Percentiles rank a stretch among this genome's conserved stretches.
phyloP scores from a whole-genome alignment of 768 basidiomycete genomes.

The Pisolithus microcarpus region DNA sequence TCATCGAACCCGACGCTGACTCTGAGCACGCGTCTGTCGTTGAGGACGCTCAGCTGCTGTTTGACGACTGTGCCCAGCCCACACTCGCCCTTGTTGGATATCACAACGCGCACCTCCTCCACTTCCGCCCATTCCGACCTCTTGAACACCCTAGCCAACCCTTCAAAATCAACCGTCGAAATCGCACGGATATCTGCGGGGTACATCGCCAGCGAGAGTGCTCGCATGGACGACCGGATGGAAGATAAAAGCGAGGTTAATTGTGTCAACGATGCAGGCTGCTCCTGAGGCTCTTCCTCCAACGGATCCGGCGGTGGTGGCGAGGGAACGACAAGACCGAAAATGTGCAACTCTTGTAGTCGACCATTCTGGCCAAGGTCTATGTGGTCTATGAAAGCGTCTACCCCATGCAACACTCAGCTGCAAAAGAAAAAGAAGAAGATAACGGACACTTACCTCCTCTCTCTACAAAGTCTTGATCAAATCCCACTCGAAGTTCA shows the following conservation, averaged over 20 bases:
- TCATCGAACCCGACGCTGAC: constrained; percentile 27
- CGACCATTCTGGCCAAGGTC: constrained; percentile 18
- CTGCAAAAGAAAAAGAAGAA: not conserved
- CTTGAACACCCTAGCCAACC: constrained; percentile 19
- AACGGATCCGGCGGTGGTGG: constrained; percentile 20
- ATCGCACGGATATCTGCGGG: constrained; percentile 26
- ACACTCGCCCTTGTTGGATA: constrained; percentile 25
- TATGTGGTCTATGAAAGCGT: constrained; percentile 21
- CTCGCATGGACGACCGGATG: constrained; percentile 23
- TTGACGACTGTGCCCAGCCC: constrained; percentile 18
- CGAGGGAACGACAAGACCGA: constrained; percentile 26
- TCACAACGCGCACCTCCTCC: constrained; percentile 22
- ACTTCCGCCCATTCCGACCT: constrained; percentile 15
- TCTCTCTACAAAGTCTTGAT: constrained; percentile 22
- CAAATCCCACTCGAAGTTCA: constrained; percentile 24
- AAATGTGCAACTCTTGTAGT: constrained; percentile 26
- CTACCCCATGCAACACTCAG: constrained; percentile 12
- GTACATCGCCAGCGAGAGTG: constrained; percentile 25
- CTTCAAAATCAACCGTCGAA: constrained; percentile 23
- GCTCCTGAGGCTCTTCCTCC: constrained; percentile 8
- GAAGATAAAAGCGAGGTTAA: constrained; percentile 22
- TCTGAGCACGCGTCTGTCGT: constrained; percentile 22
- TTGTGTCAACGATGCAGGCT: constrained; percentile 12
- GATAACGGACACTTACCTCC: constrained; percentile 18
- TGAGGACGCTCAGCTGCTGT: constrained; percentile 14